A percentile compares a stretch with the other conserved stretches of the same genome.
Conservation (phyloP, 1,139 yeast genomes). For the Hanseniaspora gamundiae region DNA sequence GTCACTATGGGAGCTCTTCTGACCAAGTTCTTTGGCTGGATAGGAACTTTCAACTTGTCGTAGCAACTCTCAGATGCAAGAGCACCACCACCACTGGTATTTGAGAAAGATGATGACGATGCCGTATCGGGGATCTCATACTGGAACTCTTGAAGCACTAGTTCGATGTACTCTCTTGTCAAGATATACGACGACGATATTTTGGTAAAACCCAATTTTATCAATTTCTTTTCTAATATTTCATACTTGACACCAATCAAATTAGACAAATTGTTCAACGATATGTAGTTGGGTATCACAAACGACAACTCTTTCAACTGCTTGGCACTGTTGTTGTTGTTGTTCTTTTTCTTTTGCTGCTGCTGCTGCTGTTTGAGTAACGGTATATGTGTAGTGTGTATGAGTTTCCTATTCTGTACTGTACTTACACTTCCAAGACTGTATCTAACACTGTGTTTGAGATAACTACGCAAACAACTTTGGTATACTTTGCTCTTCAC, state of each 20-base stretch:
- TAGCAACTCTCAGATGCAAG: constrained; percentile 42
- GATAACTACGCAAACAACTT: no score
- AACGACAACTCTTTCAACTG: constrained; percentile 28
- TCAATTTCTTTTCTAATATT: constrained; percentile 45
- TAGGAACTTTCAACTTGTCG: constrained; percentile 30
- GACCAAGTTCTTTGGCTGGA: constrained; percentile 35
- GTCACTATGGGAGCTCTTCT: constrained; percentile 90
- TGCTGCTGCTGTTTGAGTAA: no score
- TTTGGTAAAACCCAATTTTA: constrained; percentile 64
- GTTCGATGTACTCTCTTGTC: constrained; percentile 72
- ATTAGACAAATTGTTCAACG: constrained; percentile 67
- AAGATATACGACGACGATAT: constrained; percentile 67
- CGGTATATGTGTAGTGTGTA: no score
- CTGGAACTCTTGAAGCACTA: constrained; percentile 84
- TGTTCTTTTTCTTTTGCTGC: constrained; percentile 16
- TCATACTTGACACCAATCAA: constrained; percentile 54
- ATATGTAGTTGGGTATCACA: constrained; percentile 54
- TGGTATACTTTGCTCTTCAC: no score
- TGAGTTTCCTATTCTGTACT: no score
- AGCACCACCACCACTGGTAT: no score
- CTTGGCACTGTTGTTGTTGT: constrained; percentile 14
- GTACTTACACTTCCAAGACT: no score
- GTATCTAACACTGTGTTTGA: no score
- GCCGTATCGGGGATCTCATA: constrained; percentile 54
- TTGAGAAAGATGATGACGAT: no score